Conservation (phyloP, 1,284 basidiomycete genomes). For the Xerocomus amazonicus region DNA sequence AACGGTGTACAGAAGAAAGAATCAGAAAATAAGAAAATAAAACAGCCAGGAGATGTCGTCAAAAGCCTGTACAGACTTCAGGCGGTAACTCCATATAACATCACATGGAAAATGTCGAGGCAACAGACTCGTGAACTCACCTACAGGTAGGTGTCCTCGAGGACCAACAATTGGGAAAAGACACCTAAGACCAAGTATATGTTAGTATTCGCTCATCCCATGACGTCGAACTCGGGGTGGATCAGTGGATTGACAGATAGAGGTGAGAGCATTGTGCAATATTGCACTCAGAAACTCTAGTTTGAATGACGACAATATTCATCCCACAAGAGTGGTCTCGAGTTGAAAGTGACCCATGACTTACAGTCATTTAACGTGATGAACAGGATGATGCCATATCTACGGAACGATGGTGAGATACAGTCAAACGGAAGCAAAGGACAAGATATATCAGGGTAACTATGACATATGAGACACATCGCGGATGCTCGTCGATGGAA, state of each 20-base stretch:
- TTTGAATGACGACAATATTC: slow-evolving; percentile 65
- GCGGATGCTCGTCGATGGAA: slow-evolving; percentile 46
- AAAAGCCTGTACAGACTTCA: slow-evolving; percentile 15
- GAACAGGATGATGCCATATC: background rate
- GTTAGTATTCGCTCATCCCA: slow-evolving; percentile 5
- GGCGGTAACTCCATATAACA: slow-evolving; percentile 39
- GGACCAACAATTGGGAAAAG: background rate
- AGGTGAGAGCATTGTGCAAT: slow-evolving; percentile 62
- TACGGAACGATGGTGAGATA: slow-evolving; percentile 14
- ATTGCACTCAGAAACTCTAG: slow-evolving; percentile 81
- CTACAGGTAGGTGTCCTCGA: background rate
- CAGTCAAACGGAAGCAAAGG: slow-evolving; percentile 1
- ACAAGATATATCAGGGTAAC: slow-evolving; percentile 74
- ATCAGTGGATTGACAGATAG: slow-evolving; percentile 66
- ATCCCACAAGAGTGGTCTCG: slow-evolving; percentile 40
- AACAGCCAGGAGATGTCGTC: slow-evolving; percentile 24
- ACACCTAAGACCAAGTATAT: slow-evolving; percentile 1
- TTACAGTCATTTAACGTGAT: background rate
- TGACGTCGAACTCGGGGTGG: slow-evolving; percentile 15
- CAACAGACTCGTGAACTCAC: slow-evolving; percentile 8
- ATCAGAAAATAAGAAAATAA: slow-evolving; percentile 34
- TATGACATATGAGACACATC: slow-evolving; percentile 69
- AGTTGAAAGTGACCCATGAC: slow-evolving; percentile 4
- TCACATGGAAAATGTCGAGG: background rate
- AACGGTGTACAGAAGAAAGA: background rate